Evolutionary conservation across 2,329 filamentous ascomycete genomes (phyloP), one percentile per base, ranked within the genome.

Genomic region (Penicillium sp.): DNA sequence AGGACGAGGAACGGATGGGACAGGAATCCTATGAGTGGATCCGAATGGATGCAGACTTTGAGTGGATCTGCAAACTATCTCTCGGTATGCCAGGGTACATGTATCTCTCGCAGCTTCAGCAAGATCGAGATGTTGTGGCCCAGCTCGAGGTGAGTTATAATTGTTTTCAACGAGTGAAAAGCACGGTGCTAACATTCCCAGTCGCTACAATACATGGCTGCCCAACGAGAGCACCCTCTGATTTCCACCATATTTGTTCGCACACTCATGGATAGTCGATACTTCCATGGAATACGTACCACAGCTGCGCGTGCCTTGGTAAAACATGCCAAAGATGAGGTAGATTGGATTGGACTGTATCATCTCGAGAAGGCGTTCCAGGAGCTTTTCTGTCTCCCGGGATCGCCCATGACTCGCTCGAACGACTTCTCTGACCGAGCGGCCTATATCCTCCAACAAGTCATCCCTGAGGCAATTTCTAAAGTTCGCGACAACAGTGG

Each of bases 21-120:
- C 83, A 89, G 56, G 93, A 98, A 65, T 95, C 88, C 0, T 98
- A 96, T 63, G 93, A 98, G 67, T 98, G 94, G 93, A 95, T 98
- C 59, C 85, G 93, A 19, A 87, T 97, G 72, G 93, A 98, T 68
- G 90, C 91, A 15, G 94, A 98, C 69, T 97, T 97, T 59, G 93
- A 98, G 67, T 98, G 93, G 93, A 84, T 96, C 51, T 93, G 87
- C 69, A 84, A 84, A 58, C 87, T 95, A 69, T 83, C 85, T 53
- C 73, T 85, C 43, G 84, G 84, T 55, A 88, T 96, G 78, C 88
- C 88, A 40, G 82, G 88, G 4, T 97, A 97, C 75, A 98, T 98
- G 94, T 96, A 93, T 66, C 82, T 95, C 51, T 96, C 93, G 21
- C 93, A 98, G 68, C 76, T 98, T 54, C 93, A 98, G 67, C 93